These are phyloP conservation scores for Monilinia fructigena DNA, from an alignment of 2,329 filamentous ascomycete genomes.

Conservation along the genomic window DNA sequence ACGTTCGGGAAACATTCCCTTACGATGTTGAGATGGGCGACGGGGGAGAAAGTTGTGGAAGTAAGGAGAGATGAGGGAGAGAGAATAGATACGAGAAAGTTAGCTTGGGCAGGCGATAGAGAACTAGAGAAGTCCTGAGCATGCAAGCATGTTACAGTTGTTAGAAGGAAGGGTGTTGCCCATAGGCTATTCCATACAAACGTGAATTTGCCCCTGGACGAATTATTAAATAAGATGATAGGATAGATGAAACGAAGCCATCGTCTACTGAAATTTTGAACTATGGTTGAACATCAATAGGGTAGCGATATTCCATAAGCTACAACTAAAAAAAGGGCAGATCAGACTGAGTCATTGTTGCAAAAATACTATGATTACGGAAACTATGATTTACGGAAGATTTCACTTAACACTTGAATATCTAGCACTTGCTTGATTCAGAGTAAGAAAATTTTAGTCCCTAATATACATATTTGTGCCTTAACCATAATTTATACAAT, in stretches of 20 bases:
- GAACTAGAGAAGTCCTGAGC: slow-evolving; percentile 15
- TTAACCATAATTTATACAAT: not conserved
- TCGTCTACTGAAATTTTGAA: not conserved
- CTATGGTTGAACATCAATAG: not conserved
- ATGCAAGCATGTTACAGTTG: not conserved
- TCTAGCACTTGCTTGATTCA: not conserved
- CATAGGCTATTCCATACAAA: not conserved
- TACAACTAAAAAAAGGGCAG: not conserved
- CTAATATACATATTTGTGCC: not conserved
- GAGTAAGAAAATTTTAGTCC: not conserved
- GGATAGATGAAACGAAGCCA: not conserved
- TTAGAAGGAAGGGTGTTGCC: not conserved
- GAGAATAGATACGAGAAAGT: slow-evolving; percentile 35
- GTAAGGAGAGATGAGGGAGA: slow-evolving; percentile 30
- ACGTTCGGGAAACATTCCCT: slow-evolving; percentile 69
- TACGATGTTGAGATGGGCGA: slow-evolving; percentile 59
- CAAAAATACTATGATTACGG: not conserved
- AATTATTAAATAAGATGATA: not conserved
- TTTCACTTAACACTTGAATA: not conserved
- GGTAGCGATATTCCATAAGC: not conserved
- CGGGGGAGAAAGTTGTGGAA: slow-evolving; percentile 35
- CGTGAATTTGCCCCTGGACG: too few species aligned
- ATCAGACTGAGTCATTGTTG: not conserved
- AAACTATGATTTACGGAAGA: not conserved
- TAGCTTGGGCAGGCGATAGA: slow-evolving; percentile 33